These are phyloP conservation scores for Beta vulgaris DNA, from an alignment of 148 eudicot species.

Conservation along the genomic window DNA sequence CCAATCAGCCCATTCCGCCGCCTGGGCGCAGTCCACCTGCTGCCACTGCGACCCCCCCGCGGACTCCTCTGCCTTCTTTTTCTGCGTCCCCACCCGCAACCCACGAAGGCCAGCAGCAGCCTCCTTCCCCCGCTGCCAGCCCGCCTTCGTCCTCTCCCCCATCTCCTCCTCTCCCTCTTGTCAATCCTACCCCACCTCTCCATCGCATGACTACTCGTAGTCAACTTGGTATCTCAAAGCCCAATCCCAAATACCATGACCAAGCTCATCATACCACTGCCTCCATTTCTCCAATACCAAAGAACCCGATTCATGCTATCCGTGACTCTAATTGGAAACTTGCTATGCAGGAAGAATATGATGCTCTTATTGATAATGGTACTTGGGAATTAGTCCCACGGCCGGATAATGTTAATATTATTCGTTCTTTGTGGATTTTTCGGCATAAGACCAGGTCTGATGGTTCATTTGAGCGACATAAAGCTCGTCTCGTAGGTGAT, in stretches of 20 bases:
- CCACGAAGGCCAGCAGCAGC: no score
- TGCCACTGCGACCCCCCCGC: background rate
- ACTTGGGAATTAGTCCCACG: background rate
- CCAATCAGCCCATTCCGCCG: no score
- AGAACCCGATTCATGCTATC: background rate
- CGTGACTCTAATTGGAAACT: slow-evolving; percentile 1
- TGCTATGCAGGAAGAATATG: slow-evolving; percentile 1
- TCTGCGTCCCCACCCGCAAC: no score
- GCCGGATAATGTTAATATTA: no score
- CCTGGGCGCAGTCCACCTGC: no score
- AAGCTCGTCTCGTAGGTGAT: no score
- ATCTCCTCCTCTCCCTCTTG: rapidly evolving
- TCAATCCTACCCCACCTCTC: background rate
- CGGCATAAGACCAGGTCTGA: background rate
- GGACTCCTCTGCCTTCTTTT: background rate
- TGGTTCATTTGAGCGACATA: background rate
- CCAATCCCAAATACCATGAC: background rate
- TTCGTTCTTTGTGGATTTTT: background rate
- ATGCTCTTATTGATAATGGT: background rate
- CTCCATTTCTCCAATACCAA: slow-evolving; percentile 5
- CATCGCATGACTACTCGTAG: no score
- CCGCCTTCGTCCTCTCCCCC: background rate
- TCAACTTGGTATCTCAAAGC: no score
- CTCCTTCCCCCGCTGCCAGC: no score
- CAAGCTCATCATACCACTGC: background rate